Base-by-base conservation (phyloP, 768 basidiomycete species). In the Russula lepida region DNA sequence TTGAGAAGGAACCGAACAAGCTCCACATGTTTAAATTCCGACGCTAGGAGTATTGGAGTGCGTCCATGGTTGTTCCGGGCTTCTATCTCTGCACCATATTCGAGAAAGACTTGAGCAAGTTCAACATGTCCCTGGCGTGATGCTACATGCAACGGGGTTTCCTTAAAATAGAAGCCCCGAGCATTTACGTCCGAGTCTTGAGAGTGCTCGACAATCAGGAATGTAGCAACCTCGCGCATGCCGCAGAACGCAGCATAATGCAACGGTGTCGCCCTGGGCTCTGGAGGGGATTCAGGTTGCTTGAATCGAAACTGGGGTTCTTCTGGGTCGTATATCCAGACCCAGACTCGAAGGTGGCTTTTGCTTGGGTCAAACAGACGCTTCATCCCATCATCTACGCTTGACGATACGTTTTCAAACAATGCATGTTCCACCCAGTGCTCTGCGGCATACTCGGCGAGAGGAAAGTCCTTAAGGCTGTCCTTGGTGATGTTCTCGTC, bases 101-200 rank as follows among this genome's bases (percentile, higher is more conserved):
- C 4, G 17, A 49, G 48, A 28, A 49, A 28, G 15, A 25, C 13
- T 4, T 4, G n/a, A 51, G 50, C n/a, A 15, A 51, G 0, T 6
- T 51, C 50, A 5, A 19, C n/a, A 33, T n/a, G 4, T 1, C 50
- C 50, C 11, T 8, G 0, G 15, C n/a, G n/a, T 9, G 32, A 33
- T 33, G 50, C 32, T 12, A 21, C 1, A 35, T n/a, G n/a, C 50
- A 51, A 35, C 25, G 50, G 13, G 0, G 50, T 51, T 12, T 13
- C 21, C 2, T n/a, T 6, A 4, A 0, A 1, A 4, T 2, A 0
- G 7, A 53, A 53, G 35, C 25, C 25, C 6, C 23, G 15, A 39
- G 52, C 37, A 2, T 53, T 39, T 19, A 53, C 52, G 17, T 53
- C 25, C 17, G n/a, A n/a, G n/a, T n/a, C n/a, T n/a, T 39, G 52